Evolutionary conservation across 2,329 filamentous ascomycete species (phyloP), one percentile per base, ranked within the genome.

Genomic region (Diaporthe longicolla): DNA sequence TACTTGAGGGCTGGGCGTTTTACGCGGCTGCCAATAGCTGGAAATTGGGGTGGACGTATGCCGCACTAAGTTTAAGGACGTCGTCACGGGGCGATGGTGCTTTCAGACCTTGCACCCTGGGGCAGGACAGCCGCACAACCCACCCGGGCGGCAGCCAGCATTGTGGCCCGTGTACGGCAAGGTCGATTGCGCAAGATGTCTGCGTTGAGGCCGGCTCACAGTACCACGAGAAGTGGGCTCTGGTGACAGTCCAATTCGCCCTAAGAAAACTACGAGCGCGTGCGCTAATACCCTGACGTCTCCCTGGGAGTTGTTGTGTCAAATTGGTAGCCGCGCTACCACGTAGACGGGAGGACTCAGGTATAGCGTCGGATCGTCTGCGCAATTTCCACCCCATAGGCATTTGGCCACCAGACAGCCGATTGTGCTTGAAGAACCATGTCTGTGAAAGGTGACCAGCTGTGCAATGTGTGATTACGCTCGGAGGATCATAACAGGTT

Each of bases 381-480:
- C 4, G 45, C 19, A 43, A 45, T 48, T 45, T 50, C 48, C n/a
- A 50, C 17, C 57, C 43, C 37, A 17, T 45, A 26, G 40, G 37
- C 43, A 40, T 48, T 61, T 24, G 61, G 72, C 52, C 45, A 71
- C 17, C 32, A 59, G 50, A 54, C 55, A n/a, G 58, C 24, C 69
- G 57, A 58, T 10, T 40, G 17, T 40, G 29, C 48, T 71, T 48
- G 55, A 59, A 54, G 43, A 54, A 50, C 40, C 37, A 37, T 32
- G 13, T 40, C 32, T 54, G 63, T 54, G 63, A n/a, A 40, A 19
- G 32, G 48, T 54, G 63, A 68, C 15, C 48, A 68, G 32, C 10
- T 11, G 63, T 68, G 63, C 45, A 52, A 66, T 66, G 63, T 66
- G 63, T 50, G 63, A 54, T 68, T 40, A 40, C 63, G 32, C 48